phyloP scores from a whole-genome alignment of 331 rosid genomes.

The Saraca asoca region DNA sequence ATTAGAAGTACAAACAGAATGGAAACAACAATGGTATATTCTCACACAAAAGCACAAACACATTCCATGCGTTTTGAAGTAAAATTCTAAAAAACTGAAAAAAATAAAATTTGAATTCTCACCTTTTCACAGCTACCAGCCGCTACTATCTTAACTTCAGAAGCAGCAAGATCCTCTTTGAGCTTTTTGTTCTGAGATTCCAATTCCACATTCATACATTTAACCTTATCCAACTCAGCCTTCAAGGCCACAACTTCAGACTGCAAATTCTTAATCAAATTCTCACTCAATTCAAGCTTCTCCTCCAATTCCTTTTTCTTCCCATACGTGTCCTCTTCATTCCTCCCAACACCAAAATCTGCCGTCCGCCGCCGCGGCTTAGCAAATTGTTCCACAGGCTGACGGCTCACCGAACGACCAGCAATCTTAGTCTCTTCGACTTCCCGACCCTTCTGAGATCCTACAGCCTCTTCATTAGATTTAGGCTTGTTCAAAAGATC shows the following conservation, averaged over 20 bases:
- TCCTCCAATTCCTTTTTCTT: slow-evolving; percentile 52
- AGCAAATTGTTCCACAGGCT: slow-evolving; percentile 48
- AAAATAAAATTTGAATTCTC: slow-evolving; percentile 24
- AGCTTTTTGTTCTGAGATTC: slow-evolving; percentile 63
- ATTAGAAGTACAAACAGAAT: slow-evolving; percentile 10
- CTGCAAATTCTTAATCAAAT: slow-evolving; percentile 59
- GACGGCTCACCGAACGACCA: slow-evolving; percentile 41
- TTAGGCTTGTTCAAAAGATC: slow-evolving; percentile 48
- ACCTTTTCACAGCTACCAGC: slow-evolving; percentile 51
- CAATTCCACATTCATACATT: slow-evolving; percentile 57
- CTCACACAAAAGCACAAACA: background rate
- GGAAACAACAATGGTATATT: background rate
- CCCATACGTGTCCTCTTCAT: slow-evolving; percentile 50
- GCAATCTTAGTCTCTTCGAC: slow-evolving; percentile 44
- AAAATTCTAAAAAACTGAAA: slow-evolving; percentile 1
- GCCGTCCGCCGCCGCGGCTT: slow-evolving; percentile 39
- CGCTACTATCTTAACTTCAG: slow-evolving; percentile 60
- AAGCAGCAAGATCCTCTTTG: slow-evolving; percentile 55
- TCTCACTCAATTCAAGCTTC: slow-evolving; percentile 54
- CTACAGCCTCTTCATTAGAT: slow-evolving; percentile 45
- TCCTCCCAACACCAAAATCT: slow-evolving; percentile 31
- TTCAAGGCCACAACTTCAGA: slow-evolving; percentile 60
- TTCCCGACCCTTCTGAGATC: slow-evolving; percentile 54
- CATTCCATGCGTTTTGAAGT: slow-evolving; percentile 3
- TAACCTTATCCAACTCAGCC: slow-evolving; percentile 66